These are phyloP conservation scores for Phytophthora chlamydospora DNA, from an alignment of 352 stramenopile species.

Conservation along the genomic window DNA sequence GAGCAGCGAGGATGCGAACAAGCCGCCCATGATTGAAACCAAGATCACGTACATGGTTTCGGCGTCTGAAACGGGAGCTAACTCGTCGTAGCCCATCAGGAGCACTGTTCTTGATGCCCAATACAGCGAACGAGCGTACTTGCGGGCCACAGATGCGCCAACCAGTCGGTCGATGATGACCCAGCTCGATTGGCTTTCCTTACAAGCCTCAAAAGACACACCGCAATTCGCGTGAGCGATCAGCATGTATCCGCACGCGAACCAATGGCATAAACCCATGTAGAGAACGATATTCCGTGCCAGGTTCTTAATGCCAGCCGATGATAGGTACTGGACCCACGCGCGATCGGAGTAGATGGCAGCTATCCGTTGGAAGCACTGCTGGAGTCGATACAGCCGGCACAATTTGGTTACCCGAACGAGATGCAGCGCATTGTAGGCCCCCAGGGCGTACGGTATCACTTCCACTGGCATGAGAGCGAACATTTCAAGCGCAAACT, in stretches of 20 bases:
- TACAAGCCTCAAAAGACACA: constrained; percentile 46
- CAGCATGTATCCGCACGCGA: constrained; percentile 73
- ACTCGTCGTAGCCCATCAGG: constrained; percentile 67
- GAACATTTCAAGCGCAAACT: constrained; percentile 54
- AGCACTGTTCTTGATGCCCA: constrained; percentile 65
- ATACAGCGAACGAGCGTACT: constrained; percentile 66
- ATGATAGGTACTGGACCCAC: constrained; percentile 53
- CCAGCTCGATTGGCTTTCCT: constrained; percentile 55
- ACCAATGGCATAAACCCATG: constrained; percentile 54
- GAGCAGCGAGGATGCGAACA: constrained; percentile 62
- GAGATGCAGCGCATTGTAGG: constrained; percentile 63
- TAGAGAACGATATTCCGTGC: constrained; percentile 42
- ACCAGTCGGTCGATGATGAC: constrained; percentile 58
- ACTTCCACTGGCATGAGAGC: constrained; percentile 62
- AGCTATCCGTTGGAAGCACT: constrained; percentile 45
- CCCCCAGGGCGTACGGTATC: constrained; percentile 29
- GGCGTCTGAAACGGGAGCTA: constrained; percentile 57
- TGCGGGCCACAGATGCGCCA: constrained; percentile 44
- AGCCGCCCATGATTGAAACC: constrained; percentile 49
- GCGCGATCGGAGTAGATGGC: constrained; percentile 51
- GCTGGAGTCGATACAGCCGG: constrained; percentile 47
- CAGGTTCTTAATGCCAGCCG: constrained; percentile 64
- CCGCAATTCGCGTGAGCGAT: constrained; percentile 64
- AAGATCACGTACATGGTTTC: constrained; percentile 63
- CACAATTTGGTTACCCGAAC: constrained; percentile 66